A percentile compares a stretch with the other conserved stretches of the same genome.
Conservation (phyloP, 352 stramenopile genomes). For the Phytophthora macrochlamydospora region DNA sequence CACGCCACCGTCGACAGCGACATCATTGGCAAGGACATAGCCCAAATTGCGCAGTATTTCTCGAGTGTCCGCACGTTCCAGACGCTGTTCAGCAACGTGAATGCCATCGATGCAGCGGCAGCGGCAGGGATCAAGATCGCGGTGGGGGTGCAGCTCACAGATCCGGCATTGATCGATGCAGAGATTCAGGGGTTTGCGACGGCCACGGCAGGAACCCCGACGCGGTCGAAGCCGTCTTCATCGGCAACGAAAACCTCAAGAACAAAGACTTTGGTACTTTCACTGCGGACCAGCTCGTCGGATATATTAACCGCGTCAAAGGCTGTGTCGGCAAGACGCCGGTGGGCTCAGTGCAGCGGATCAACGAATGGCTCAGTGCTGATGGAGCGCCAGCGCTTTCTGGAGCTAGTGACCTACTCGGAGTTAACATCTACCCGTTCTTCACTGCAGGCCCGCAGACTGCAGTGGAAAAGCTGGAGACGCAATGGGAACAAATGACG, state of each 20-base stretch:
- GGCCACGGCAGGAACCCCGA: constrained; percentile 45
- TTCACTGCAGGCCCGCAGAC: constrained; percentile 49
- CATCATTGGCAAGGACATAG: constrained; percentile 48
- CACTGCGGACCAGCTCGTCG: constrained; percentile 42
- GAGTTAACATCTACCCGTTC: constrained; percentile 85
- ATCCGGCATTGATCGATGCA: constrained; percentile 39
- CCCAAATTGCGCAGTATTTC: constrained; percentile 53
- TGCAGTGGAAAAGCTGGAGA: constrained; percentile 61
- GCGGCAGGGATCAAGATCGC: constrained; percentile 62
- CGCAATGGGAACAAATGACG: constrained; percentile 54
- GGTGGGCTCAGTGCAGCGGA: constrained; percentile 79
- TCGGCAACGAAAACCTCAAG: constrained; percentile 80
- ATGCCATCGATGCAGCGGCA: constrained; percentile 56
- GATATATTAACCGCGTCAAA: constrained; percentile 64
- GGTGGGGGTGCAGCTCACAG: constrained; percentile 70
- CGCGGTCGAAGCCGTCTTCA: constrained; percentile 67
- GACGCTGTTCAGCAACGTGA: constrained; percentile 61
- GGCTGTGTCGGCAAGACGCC: constrained; percentile 43
- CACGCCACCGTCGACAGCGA: constrained; percentile 44
- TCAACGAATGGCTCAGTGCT: constrained; percentile 66
- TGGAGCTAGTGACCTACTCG: constrained; percentile 26
- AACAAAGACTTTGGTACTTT: constrained; percentile 55
- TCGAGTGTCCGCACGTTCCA: constrained; percentile 73
- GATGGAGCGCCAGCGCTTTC: constrained; percentile 39
- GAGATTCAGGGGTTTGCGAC: constrained; percentile 70